These are phyloP conservation scores for Phialophora verrucosa DNA, from an alignment of 2,329 filamentous ascomycete species.

Conservation along the genomic window DNA sequence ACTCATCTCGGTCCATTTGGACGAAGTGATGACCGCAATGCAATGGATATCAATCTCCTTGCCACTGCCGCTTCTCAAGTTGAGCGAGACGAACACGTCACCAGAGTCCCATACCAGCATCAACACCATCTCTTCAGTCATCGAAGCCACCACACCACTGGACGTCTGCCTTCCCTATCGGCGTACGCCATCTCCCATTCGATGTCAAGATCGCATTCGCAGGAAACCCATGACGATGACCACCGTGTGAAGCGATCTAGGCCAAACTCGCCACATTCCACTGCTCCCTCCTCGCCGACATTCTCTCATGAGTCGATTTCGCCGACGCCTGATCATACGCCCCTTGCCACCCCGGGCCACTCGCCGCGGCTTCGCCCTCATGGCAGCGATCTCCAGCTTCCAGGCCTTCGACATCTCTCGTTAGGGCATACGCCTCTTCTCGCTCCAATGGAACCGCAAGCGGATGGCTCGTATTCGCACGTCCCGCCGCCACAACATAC, in stretches of 20 bases:
- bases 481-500: slow-evolving; percentile 59
- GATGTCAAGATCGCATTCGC: slow-evolving; percentile 75
- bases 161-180: slow-evolving; percentile 75
- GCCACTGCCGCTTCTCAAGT: slow-evolving; percentile 72
- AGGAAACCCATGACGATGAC: slow-evolving; percentile 74
- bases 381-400: slow-evolving; percentile 76
- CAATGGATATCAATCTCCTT: slow-evolving; percentile 70
- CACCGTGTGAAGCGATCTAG: slow-evolving; percentile 84
- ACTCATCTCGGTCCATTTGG: slow-evolving; percentile 59
- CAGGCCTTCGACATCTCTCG: slow-evolving; percentile 77
- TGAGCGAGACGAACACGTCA: slow-evolving; percentile 63
- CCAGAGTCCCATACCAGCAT: slow-evolving; percentile 51
- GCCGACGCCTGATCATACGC: slow-evolving; percentile 96
- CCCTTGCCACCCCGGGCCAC: slow-evolving; percentile 93
- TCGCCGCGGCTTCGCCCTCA: slow-evolving; percentile 87
- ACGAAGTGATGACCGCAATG: slow-evolving; percentile 56
- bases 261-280: slow-evolving; percentile 93
- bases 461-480: slow-evolving; percentile 64
- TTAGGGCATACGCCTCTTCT: slow-evolving; percentile 70
- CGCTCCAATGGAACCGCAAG: slow-evolving; percentile 72
- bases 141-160: slow-evolving; percentile 56
- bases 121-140: slow-evolving; percentile 54
- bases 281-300: slow-evolving; percentile 91
- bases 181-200: slow-evolving; percentile 77
- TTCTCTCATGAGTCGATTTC: slow-evolving; percentile 96